Evolutionary conservation across 495 filamentous ascomycete species (phyloP), one percentile per base, ranked within the genome.

Genomic region (Talaromyces adpressus): DNA sequence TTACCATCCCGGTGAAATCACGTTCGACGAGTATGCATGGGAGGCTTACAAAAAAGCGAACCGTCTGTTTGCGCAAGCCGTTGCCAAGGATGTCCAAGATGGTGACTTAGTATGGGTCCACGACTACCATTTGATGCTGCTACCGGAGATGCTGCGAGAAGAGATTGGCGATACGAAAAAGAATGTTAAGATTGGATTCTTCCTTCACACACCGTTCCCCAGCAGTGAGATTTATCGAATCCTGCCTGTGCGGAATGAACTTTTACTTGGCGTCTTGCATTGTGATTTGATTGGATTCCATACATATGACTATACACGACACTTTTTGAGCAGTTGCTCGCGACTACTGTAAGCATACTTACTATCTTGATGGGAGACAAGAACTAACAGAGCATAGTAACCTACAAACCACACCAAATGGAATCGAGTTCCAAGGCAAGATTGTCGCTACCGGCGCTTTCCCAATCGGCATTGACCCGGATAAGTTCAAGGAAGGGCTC

Each of bases 1-100:
- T 75, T 95, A 95, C 73, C 91, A 95, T 68, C 91, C 91, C 34
- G 91, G 90, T 64, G 91, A 93, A 78, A 91, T 93, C 64, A 92
- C 88, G 39, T 95, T 95, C 70, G 89, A 92, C 74, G 91, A 95
- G 74, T 85, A 82, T 27, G 85, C 88, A 7, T 95, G 91, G 91
- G 79, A 84, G 6, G 91, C 90, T 62, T 95, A 95, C 77, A 80
- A 79, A 47, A 87, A 92, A 69, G 91, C 90, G 25, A 95, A 93
- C 67, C 80, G 81, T 34, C 72, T 89, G 23, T 95, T 95, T 68
- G 91, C 91, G 16, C 85, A 87, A 73, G 81, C 83, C 5, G 82
- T 95, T 65, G 80, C 85, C 16, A 82, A 83, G 64, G 85, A 90
- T 67, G 85, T 93, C 0, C 79, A 87, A 67, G 91, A 93, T 65